Conservation (phyloP, 345 rosid species). For the Sisymbrium altissimum region DNA sequence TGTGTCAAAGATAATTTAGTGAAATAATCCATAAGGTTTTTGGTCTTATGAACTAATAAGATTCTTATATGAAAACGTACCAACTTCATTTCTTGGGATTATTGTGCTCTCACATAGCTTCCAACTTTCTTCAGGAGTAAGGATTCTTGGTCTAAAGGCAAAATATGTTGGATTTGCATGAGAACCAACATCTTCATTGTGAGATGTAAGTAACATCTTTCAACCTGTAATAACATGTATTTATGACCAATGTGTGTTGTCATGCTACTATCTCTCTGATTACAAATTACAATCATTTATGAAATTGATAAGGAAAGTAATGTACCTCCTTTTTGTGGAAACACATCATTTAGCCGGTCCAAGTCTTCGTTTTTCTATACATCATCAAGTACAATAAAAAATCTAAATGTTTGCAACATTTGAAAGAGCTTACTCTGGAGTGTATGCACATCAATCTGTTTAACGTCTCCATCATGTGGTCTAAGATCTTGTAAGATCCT, state of each 20-base stretch:
- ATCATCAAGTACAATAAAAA: neutral
- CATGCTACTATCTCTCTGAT: neutral
- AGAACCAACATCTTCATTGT: conserved; percentile 27
- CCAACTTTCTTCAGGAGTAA: conserved; percentile 34
- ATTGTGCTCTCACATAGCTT: neutral
- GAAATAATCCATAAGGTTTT: too few species aligned
- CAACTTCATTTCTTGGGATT: neutral
- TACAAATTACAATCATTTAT: neutral
- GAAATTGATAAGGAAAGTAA: neutral
- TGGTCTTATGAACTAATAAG: too few species aligned
- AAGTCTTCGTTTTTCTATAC: neutral
- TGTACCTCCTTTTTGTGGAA: neutral
- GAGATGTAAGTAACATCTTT: conserved; percentile 44
- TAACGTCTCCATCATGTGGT: neutral
- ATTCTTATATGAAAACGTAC: too few species aligned
- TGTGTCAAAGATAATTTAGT: too few species aligned
- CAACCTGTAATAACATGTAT: neutral
- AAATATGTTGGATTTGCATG: neutral
- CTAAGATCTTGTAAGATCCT: neutral
- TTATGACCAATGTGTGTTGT: neutral
- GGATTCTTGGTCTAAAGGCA: neutral
- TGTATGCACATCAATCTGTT: neutral
- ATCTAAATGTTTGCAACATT: neutral
- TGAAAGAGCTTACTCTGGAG: neutral
- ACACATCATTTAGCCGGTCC: neutral